Percentiles rank a stretch among this genome's conserved stretches.
Evolutionary conservation across 2,329 filamentous ascomycete genomes (phyloP).

Genomic region (Paramyrothecium sp.): DNA sequence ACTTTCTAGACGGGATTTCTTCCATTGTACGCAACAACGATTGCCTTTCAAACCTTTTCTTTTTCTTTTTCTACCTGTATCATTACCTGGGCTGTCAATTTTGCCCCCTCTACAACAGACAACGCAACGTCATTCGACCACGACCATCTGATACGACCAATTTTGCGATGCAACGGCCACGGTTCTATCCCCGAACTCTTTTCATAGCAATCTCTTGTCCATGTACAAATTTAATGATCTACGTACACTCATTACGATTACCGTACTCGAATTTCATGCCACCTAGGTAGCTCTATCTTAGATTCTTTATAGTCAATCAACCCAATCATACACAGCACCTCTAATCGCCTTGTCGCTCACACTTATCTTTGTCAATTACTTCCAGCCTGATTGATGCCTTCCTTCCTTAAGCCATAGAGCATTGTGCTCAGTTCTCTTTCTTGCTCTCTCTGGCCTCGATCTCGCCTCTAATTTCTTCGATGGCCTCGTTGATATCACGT

Average conservation of each 20-base stretch:
- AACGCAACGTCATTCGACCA: background rate
- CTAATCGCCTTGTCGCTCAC: too few species aligned
- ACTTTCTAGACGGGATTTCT: background rate
- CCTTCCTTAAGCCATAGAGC: background rate
- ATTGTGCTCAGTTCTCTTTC: constrained; percentile 6
- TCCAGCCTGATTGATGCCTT: background rate
- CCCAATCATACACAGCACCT: too few species aligned
- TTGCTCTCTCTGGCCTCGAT: constrained; percentile 49
- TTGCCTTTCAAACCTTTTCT: background rate
- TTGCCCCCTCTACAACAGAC: background rate
- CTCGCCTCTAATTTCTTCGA: constrained; percentile 72
- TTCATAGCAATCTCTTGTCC: background rate
- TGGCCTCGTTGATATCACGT: constrained; percentile 73
- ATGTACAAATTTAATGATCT: background rate
- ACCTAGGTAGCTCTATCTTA: background rate
- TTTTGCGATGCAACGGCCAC: background rate
- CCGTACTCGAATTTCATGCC: background rate
- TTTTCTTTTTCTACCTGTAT: background rate
- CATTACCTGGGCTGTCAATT: background rate
- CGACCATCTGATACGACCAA: too few species aligned
- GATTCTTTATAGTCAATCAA: background rate
- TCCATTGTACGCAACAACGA: background rate
- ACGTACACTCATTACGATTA: background rate
- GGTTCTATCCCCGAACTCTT: background rate
- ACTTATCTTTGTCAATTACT: too few species aligned